Evolutionary conservation across 2,329 filamentous ascomycete genomes (phyloP).

Genomic region (Colletotrichum melonis): DNA sequence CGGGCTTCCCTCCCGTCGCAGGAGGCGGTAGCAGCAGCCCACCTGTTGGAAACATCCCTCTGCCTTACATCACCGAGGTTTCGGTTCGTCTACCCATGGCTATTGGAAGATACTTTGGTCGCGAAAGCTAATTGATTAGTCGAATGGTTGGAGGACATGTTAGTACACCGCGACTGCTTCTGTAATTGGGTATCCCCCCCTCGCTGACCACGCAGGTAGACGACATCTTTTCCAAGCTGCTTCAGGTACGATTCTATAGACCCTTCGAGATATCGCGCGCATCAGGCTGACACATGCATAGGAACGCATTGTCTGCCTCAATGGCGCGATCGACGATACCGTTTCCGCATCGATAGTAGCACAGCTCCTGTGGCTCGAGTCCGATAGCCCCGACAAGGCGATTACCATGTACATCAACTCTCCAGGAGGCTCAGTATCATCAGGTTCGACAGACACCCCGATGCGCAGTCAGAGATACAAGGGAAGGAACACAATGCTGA

Average conservation of each 20-base stretch:
- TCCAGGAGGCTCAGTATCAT: conserved; percentile 89
- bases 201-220: conserved; percentile 57
- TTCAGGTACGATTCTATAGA: conserved; percentile 66
- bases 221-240: conserved; percentile 84
- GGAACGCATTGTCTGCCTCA: conserved; percentile 95
- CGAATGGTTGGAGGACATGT: conserved; percentile 84
- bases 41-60: conserved; percentile 57
- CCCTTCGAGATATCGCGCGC: conserved; percentile 30
- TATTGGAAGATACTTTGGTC: background rate
- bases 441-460: conserved; percentile 51
- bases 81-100: conserved; percentile 51
- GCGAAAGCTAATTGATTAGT: conserved; percentile 58
- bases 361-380: conserved; percentile 97
- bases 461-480: background rate
- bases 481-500: background rate
- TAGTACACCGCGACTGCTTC: conserved; percentile 47
- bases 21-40: conserved; percentile 34
- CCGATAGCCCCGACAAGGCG: conserved; percentile 92
- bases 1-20: conserved; percentile 39
- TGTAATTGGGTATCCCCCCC: conserved; percentile 38
- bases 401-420: conserved; percentile 99
- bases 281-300: conserved; percentile 53
- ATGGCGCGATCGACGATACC: conserved; percentile 89
- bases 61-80: conserved; percentile 70
- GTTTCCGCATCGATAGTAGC: conserved; percentile 95